Base-by-base conservation (phyloP, 805 yeast genomes). In the Middelhovenomyces tepae region DNA sequence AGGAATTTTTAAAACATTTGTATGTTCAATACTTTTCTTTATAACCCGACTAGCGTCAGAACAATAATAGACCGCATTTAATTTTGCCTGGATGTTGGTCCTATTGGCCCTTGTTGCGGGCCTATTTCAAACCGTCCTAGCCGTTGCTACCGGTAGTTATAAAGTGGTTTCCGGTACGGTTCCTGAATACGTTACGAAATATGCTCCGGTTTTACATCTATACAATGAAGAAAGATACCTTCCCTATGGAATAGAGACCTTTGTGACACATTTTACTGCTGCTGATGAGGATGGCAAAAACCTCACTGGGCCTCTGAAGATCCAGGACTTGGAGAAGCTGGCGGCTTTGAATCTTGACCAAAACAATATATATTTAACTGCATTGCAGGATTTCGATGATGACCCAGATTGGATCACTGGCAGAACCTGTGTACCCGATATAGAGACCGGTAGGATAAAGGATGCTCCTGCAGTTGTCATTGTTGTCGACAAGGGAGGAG, bases 401-500 rank as follows among this genome's bases (percentile, higher is more conserved):
- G 73, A 73, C 40, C 95, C 95, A 0, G 78, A 75, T 14, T 89
- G 94, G 94, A 66, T 89, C 34, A 78, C 94, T 0, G 95, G 95
- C 0, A 47, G 46, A 16, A 51, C 61, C 15, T 79, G 79, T 47
- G 62, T 66, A 34, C 96, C 96, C 2, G 74, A 73, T 32, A 59
- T 78, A 26, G 68, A 74, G 34, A 73, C 75, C 18, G 96, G 95
- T 0, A 69, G 68, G 35, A 76, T 84, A 16, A 61, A 64, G 34
- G 59, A 76, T 43, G 95, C 93, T 0, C 94, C 95, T 0, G 87
- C 93, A 0, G 68, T 78, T 0, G 56, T 87, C 19, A 68, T 89
- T 16, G 87, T 84, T 1, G 87, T 83, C 1, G 96, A 89, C 50
- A 87, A 86, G 53, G 95, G 95, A 2, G 80, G 85, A 45, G 95